These are phyloP conservation scores for Dryadomyces quercus-mongolicae DNA, from an alignment of 2,329 filamentous ascomycete species.

Conservation along the genomic window DNA sequence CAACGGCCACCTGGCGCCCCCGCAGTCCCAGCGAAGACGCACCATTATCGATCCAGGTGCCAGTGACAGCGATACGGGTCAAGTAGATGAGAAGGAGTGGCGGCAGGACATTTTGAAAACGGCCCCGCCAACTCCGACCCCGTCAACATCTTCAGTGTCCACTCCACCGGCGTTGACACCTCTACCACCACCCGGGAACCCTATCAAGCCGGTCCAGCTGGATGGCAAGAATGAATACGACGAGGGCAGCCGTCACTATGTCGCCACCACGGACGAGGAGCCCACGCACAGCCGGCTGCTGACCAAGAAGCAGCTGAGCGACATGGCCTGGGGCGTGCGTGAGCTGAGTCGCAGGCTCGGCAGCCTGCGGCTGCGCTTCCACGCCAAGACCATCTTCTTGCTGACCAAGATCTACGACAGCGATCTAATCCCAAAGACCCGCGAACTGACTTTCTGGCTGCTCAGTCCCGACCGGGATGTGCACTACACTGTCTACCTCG, in stretches of 20 bases:
- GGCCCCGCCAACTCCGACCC: slow-evolving; percentile 22
- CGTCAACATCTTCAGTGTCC: slow-evolving; percentile 20
- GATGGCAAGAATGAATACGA: neutral
- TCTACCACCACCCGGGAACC: slow-evolving; percentile 37
- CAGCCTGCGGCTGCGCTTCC: slow-evolving; percentile 70
- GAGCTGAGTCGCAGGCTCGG: slow-evolving; percentile 80
- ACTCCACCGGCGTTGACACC: slow-evolving; percentile 30
- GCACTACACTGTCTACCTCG: slow-evolving; percentile 69
- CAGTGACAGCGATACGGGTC: slow-evolving; percentile 33
- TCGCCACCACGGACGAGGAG: slow-evolving; percentile 8
- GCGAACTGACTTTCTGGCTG: slow-evolving; percentile 71
- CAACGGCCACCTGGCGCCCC: slow-evolving; percentile 17
- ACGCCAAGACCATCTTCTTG: slow-evolving; percentile 73
- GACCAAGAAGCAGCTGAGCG: slow-evolving; percentile 87
- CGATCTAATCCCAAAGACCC: slow-evolving; percentile 62
- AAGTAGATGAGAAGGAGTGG: slow-evolving; percentile 46
- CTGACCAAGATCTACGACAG: slow-evolving; percentile 88
- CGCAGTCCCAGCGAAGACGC: slow-evolving; percentile 6
- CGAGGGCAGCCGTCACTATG: neutral
- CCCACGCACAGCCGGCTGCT: slow-evolving; percentile 56
- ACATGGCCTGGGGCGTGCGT: slow-evolving; percentile 94
- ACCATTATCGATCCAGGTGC: slow-evolving; percentile 27
- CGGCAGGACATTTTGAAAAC: slow-evolving; percentile 31
- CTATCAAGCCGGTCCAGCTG: neutral
- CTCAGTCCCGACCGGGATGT: slow-evolving; percentile 56